A percentile compares a stretch with the other conserved stretches of the same genome.
Conservation (phyloP, 305 asterid genomes). For the Salvia sclarea region DNA sequence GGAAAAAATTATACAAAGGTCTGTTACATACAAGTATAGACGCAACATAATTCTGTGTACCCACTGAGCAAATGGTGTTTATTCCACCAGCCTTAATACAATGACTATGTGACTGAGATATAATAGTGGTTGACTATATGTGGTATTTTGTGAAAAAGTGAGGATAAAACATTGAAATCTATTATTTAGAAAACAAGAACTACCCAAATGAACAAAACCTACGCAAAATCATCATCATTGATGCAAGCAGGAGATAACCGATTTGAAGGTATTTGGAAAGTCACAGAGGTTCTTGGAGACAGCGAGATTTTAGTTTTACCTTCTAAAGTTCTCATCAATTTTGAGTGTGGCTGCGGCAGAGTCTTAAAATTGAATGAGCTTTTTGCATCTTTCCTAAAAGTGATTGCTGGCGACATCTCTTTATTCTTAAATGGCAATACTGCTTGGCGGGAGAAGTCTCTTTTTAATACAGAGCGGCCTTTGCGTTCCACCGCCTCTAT, state of each 20-base stretch:
- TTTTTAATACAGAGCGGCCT: slow-evolving; percentile 42
- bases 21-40: slow-evolving; percentile 25
- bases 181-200: slow-evolving; percentile 20
- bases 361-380: slow-evolving; percentile 45
- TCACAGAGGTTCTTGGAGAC: slow-evolving; percentile 38
- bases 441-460: slow-evolving; percentile 36
- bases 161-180: too few relatives aligned
- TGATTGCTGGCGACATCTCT: slow-evolving; percentile 36
- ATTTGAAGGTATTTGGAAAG: slow-evolving; percentile 48
- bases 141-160: slow-evolving; percentile 4
- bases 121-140: slow-evolving; percentile 19
- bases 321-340: slow-evolving; percentile 48
- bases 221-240: slow-evolving; percentile 66
- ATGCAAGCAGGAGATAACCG: slow-evolving; percentile 43
- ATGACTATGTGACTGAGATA: slow-evolving; percentile 21
- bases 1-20: slow-evolving; percentile 4
- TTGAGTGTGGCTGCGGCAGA: slow-evolving; percentile 47
- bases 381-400: slow-evolving; percentile 36
- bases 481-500: slow-evolving; percentile 38
- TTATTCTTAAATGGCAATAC: slow-evolving; percentile 39
- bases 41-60: slow-evolving; percentile 21
- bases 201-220: slow-evolving; percentile 31
- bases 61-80: slow-evolving; percentile 1
- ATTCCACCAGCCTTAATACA: slow-evolving; percentile 10
- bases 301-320: slow-evolving; percentile 41